Evolutionary conservation across 176 grass and related monocot species (phyloP).

Genomic region (Eragrostis curvula): DNA sequence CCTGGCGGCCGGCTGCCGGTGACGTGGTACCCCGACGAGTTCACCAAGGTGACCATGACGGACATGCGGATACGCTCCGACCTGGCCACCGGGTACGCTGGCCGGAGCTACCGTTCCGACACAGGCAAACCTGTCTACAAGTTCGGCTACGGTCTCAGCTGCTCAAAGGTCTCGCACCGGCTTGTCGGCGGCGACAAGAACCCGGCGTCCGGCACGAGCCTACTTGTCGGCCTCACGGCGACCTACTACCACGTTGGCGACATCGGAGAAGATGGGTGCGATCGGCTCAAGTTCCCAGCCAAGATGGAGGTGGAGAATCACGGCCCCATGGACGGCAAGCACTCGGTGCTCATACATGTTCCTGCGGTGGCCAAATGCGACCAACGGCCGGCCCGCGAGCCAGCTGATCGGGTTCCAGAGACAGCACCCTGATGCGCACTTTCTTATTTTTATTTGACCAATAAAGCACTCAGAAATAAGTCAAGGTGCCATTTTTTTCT

Average conservation of each 20-base stretch:
- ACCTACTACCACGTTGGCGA: constrained; percentile 46
- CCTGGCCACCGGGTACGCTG: constrained; percentile 55
- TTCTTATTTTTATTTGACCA: no score
- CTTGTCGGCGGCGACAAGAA: not conserved
- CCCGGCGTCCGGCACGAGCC: not conserved
- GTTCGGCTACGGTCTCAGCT: constrained; percentile 85
- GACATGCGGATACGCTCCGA: constrained; percentile 84
- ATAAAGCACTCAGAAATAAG: no score
- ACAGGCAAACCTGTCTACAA: constrained; percentile 57
- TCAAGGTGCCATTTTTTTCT: no score
- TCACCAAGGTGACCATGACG: constrained; percentile 68
- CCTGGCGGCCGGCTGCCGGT: constrained; percentile 75
- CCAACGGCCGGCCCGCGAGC: constrained; percentile 44
- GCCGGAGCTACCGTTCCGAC: constrained; percentile 88
- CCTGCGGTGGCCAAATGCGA: constrained; percentile 47
- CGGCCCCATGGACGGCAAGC: constrained; percentile 62
- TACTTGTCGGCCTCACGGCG: constrained; percentile 19
- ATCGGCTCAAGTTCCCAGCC: constrained; percentile 54
- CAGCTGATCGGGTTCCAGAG: constrained; percentile 71
- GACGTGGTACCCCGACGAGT: constrained; percentile 82
- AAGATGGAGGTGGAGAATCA: constrained; percentile 64
- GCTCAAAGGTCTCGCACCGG: constrained; percentile 61
- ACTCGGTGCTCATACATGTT: constrained; percentile 76
- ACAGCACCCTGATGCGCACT: not conserved
- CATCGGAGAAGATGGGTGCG: constrained; percentile 42